phyloP scores from a whole-genome alignment of 2,329 filamentous ascomycete species.

The Venturia aucupariae region DNA sequence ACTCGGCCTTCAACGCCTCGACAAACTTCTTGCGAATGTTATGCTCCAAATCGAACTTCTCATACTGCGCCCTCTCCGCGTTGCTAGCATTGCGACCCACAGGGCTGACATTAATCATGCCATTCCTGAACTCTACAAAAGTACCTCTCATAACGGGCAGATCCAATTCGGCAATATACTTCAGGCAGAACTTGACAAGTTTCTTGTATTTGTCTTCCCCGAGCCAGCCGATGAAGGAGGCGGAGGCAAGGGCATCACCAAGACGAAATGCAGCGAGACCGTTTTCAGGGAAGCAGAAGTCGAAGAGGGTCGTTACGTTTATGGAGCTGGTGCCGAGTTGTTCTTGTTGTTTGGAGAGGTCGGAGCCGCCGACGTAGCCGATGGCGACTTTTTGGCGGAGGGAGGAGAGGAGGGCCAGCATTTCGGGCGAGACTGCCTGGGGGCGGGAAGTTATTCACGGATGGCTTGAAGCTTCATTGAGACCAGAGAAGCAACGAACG shows the following conservation, averaged over 20 bases:
- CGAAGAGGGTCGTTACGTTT: constrained; percentile 76
- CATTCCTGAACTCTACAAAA: constrained; percentile 82
- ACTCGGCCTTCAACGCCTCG: constrained; percentile 64
- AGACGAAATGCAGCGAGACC: constrained; percentile 84
- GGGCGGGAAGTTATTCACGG: constrained; percentile 17
- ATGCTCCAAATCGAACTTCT: constrained; percentile 70
- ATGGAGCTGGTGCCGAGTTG: constrained; percentile 67
- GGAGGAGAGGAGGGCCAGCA: constrained; percentile 67
- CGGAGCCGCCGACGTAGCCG: constrained; percentile 86
- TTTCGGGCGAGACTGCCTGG: constrained; percentile 65
- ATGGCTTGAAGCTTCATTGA: neutral
- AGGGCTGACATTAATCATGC: constrained; percentile 81
- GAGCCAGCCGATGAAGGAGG: constrained; percentile 85
- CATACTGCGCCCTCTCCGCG: constrained; percentile 72
- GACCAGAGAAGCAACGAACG: constrained; percentile 20
- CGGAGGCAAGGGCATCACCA: constrained; percentile 63
- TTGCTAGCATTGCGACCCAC: constrained; percentile 77
- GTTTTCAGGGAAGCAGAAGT: constrained; percentile 97
- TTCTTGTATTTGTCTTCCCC: constrained; percentile 80
- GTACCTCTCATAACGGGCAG: constrained; percentile 76
- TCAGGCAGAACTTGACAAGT: constrained; percentile 65
- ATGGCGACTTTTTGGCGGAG: constrained; percentile 84
- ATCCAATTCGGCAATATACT: constrained; percentile 77
- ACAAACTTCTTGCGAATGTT: constrained; percentile 72
- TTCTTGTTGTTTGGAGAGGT: constrained; percentile 91